Evolutionary conservation across 176 grass and related monocot genomes (phyloP), one percentile per base, ranked within the genome.

Genomic region (Tuctoria greenei): DNA sequence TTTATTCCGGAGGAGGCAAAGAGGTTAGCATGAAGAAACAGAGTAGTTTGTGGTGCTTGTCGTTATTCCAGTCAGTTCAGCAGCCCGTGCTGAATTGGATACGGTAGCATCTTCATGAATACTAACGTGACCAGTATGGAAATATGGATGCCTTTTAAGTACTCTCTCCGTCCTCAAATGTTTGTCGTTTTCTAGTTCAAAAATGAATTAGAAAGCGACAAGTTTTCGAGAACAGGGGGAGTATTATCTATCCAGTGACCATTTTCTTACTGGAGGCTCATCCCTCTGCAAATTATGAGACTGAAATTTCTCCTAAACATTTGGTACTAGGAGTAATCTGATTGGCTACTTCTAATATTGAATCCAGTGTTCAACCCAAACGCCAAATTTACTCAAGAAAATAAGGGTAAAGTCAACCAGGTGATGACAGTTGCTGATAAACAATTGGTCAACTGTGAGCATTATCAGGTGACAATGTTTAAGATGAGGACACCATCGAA

Each of bases 401-500:
- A 78, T 1, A 71, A 24, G 45, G 58, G 68, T 39, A 42, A 64
- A 62, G 73, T 77, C 57, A 71, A 64, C 66, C 9, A 61, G 54
- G 10, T 25, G 13, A 37, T 21, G 73, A 54, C 9, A 55, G 35
- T 54, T 61, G 72, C 56, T 44, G 39, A 44, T 74, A 44, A 61
- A 75, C 8, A 61, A 73, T 43, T 31, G 23, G 8, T 56, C 20
- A 63, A 10, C 6, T 44, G 14, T 46, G 18, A 76, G 3, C 26
- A 76, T 63, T 63, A 36, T 35, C 42, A 21, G 26, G 73, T 16
- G 42, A 37, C 26, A 0, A 8, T 36, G 41, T 23, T 23, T 18
- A 63, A 36, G n/a, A 27, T 23, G 41, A 7, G 16, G 41, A 21
- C 17, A 75, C 8, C 21, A 61, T 26, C 16, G 34, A 12, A 45